These are phyloP conservation scores for Colletotrichum navitas DNA, from an alignment of 2,329 filamentous ascomycete species.

Conservation along the genomic window DNA sequence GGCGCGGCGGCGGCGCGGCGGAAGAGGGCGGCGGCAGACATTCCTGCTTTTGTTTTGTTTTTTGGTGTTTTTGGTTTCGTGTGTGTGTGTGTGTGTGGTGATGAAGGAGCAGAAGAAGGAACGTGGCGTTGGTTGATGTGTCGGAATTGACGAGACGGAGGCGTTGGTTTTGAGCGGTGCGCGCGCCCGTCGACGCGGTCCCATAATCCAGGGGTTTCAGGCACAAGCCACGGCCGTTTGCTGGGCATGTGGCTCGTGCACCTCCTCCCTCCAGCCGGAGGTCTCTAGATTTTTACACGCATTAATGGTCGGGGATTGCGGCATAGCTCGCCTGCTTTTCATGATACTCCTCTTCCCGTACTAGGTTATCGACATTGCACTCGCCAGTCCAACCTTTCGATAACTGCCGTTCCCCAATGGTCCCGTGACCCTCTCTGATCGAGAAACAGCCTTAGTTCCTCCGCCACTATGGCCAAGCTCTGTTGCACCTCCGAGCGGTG, in stretches of 20 bases:
- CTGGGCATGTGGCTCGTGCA: conserved; percentile 3
- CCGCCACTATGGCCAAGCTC: not conserved
- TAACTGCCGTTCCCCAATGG: not conserved
- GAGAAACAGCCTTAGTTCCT: too few relatives aligned
- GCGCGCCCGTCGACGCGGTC: conserved; percentile 21
- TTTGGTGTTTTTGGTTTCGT: conserved; percentile 1
- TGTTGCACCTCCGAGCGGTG: not conserved
- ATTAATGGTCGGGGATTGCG: conserved; percentile 3
- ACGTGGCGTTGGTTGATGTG: conserved; percentile 24
- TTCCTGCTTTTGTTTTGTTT: too few relatives aligned
- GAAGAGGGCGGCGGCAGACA: conserved; percentile 65
- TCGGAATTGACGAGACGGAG: conserved; percentile 18
- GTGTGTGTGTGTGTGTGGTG: not conserved
- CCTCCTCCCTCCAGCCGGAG: not conserved
- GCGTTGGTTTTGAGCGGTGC: conserved; percentile 2
- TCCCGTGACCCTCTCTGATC: not conserved
- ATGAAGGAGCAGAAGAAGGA: conserved; percentile 17
- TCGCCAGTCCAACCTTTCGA: not conserved
- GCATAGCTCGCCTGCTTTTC: not conserved
- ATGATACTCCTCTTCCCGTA: not conserved
- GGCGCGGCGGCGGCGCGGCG: conserved; percentile 64
- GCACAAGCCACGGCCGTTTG: not conserved
- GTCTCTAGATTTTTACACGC: not conserved
- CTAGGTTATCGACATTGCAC: not conserved
- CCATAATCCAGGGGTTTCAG: not conserved